phyloP scores from a whole-genome alignment of 345 rosid species.

The Gossypium stocksii region DNA sequence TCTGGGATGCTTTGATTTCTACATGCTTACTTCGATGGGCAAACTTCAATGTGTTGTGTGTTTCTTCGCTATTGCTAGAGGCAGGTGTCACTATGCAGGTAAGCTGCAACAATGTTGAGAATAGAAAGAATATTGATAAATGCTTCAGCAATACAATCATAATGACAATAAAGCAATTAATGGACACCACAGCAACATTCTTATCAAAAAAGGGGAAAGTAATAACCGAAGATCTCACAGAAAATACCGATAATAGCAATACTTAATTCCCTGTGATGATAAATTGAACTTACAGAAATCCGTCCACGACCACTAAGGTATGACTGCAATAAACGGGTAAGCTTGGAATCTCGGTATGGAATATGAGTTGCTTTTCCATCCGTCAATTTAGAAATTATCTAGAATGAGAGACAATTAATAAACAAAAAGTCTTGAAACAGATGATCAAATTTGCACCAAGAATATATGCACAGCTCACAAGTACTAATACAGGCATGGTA shows the following conservation, averaged over 20 bases:
- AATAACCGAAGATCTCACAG: background rate
- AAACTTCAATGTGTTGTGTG: slow-evolving; percentile 72
- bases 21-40: slow-evolving; percentile 65
- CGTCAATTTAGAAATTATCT: slow-evolving; percentile 67
- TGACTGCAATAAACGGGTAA: slow-evolving; percentile 67
- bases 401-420: slow-evolving; percentile 12
- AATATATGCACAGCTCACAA: slow-evolving; percentile 4
- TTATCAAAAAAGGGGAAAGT: background rate
- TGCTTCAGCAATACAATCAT: background rate
- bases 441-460: background rate
- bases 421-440: slow-evolving; percentile 5
- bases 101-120: slow-evolving; percentile 38
- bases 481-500: background rate
- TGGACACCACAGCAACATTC: background rate
- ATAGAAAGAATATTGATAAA: slow-evolving; percentile 14
- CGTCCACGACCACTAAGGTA: slow-evolving; percentile 70
- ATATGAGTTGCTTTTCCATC: slow-evolving; percentile 62
- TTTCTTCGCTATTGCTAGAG: slow-evolving; percentile 65
- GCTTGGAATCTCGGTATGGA: slow-evolving; percentile 74
- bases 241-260: slow-evolving; percentile 2
- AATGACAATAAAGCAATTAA: background rate
- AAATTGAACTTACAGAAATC: slow-evolving; percentile 47
- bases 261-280: background rate
- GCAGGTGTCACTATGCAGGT: slow-evolving; percentile 73
- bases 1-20: slow-evolving; percentile 61